phyloP scores from a whole-genome alignment of 768 basidiomycete species.

The Leccinum arenicola region DNA sequence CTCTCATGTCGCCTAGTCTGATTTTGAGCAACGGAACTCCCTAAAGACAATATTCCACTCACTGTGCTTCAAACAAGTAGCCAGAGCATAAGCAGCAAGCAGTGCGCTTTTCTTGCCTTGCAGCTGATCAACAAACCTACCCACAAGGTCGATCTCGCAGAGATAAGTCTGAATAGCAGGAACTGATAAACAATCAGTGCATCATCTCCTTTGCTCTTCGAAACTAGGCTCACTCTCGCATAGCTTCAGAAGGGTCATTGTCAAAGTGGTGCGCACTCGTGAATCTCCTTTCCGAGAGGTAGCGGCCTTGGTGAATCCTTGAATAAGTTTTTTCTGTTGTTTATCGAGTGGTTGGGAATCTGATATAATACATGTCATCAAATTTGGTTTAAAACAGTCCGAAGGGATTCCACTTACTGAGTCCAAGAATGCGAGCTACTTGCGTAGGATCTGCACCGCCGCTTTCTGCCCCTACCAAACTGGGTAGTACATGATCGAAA shows the following conservation, averaged over 20 bases:
- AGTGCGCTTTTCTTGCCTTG: conserved; percentile 14
- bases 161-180: conserved; percentile 6
- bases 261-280: conserved; percentile 21
- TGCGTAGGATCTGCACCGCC: too few species aligned
- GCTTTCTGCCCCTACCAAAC: too few species aligned
- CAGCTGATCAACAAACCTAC: conserved; percentile 17
- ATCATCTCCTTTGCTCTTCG: not conserved
- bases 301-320: not conserved
- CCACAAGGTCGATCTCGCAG: conserved; percentile 1
- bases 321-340: too few species aligned
- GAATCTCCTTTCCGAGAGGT: not conserved
- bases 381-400: too few species aligned
- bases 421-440: too few species aligned
- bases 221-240: conserved; percentile 14
- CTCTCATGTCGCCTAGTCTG: conserved; percentile 13
- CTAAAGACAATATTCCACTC: not conserved
- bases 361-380: too few species aligned
- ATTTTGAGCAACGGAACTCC: not conserved
- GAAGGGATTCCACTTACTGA: too few species aligned
- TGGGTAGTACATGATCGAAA: too few species aligned
- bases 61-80: conserved; percentile 15
- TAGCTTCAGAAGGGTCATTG: conserved; percentile 22
- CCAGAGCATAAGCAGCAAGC: conserved; percentile 22
- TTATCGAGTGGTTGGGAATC: too few species aligned
- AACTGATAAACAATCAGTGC: conserved; percentile 11